A percentile compares a stretch with the other conserved stretches of the same genome.
Conservation (phyloP, 2,329 filamentous ascomycete genomes). For the Gnomoniopsis smithogilvyi region DNA sequence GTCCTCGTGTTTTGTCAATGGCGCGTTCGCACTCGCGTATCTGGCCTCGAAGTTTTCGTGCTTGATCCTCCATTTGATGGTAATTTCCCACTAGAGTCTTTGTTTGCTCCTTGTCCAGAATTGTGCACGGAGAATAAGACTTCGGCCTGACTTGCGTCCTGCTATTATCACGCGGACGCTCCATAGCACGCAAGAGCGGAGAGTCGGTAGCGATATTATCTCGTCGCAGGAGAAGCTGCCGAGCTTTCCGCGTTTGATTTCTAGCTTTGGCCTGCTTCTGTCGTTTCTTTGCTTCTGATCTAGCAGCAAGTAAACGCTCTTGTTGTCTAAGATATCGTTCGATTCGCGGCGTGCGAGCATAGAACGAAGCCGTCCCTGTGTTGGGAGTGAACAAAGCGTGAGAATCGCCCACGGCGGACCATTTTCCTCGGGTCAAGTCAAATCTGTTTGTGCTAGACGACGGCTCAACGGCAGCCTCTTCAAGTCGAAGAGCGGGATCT, state of each 20-base stretch:
- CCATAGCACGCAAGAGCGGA: background rate
- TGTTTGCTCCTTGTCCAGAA: background rate
- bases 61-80: background rate
- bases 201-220: background rate
- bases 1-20: background rate
- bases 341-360: background rate
- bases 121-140: background rate
- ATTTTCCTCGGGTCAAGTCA: background rate
- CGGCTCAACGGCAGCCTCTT: background rate
- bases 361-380: background rate
- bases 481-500: background rate
- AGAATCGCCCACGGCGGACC: background rate
- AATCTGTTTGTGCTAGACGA: background rate
- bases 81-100: background rate
- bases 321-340: constrained; percentile 6
- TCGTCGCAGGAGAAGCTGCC: constrained; percentile 9
- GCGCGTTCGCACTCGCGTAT: background rate
- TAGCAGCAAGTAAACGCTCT: background rate
- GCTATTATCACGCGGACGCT: background rate
- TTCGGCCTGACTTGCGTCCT: background rate
- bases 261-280: background rate
- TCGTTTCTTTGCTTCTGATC: background rate
- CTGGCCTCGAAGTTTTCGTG: background rate
- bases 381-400: background rate
- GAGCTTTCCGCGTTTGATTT: constrained; percentile 6